A percentile compares a stretch with the other conserved stretches of the same genome.
phyloP scores from a whole-genome alignment of 495 filamentous ascomycete genomes.

The Chlorociboria aeruginascens region DNA sequence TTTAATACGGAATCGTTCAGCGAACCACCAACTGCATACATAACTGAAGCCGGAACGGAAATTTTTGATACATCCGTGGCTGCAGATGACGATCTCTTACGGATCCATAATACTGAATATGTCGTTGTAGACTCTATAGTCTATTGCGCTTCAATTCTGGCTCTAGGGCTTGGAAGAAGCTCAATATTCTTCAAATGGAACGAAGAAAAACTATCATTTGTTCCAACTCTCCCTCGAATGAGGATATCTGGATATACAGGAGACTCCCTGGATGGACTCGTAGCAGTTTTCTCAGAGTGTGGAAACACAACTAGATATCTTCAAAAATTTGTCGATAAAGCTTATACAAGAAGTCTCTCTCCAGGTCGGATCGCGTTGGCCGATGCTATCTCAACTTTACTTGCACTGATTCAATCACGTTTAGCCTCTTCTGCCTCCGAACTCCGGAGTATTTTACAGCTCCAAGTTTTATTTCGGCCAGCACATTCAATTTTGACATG shows the following conservation, averaged over 20 bases:
- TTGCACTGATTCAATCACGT: conserved; percentile 42
- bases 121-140: conserved; percentile 30
- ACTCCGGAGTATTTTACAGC: conserved; percentile 49
- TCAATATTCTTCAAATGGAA: conserved; percentile 71
- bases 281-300: conserved; percentile 42
- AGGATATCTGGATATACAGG: conserved; percentile 61
- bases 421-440: conserved; percentile 31
- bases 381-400: conserved; percentile 40
- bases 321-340: conserved; percentile 37
- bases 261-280: conserved; percentile 41
- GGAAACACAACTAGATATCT: conserved; percentile 46
- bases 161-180: conserved; percentile 67
- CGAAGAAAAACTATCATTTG: conserved; percentile 41
- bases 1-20: conserved; percentile 35
- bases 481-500: conserved; percentile 50
- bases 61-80: conserved; percentile 58
- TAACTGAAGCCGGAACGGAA: conserved; percentile 64
- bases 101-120: conserved; percentile 17
- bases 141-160: conserved; percentile 51
- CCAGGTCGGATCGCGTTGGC: conserved; percentile 50
- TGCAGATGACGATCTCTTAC: conserved; percentile 22
- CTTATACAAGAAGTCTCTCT: conserved; percentile 28
- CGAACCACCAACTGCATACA: conserved; percentile 45
- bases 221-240: conserved; percentile 37
- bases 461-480: conserved; percentile 52